A percentile compares a stretch with the other conserved stretches of the same genome.
phyloP scores from a whole-genome alignment of 257 asterid genomes.

The Solanum rostratum region DNA sequence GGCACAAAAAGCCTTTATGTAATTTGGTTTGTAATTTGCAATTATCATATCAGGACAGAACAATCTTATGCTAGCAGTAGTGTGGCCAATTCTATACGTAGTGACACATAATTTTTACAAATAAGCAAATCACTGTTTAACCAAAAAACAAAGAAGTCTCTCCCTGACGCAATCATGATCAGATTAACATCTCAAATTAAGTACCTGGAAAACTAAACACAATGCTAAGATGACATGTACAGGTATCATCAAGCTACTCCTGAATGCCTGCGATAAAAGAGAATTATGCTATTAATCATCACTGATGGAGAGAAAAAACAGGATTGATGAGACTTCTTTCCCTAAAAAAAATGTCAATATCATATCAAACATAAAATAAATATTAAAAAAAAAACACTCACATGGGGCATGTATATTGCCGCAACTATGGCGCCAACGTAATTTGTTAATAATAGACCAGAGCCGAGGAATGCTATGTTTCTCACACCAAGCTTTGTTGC shows the following conservation, averaged over 20 bases:
- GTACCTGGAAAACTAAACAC: conserved; percentile 71
- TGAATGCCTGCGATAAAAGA: conserved; percentile 59
- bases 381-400: conserved; percentile 11
- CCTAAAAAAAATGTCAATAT: background rate
- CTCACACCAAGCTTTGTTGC: conserved; percentile 97
- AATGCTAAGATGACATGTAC: conserved; percentile 60
- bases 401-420: conserved; percentile 88
- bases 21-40: no score
- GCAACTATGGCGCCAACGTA: conserved; percentile 70
- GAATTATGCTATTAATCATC: background rate
- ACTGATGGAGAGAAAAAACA: background rate
- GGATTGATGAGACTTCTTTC: background rate
- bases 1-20: no score
- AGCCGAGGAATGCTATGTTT: conserved; percentile 82
- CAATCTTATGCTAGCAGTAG: no score
- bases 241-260: conserved; percentile 73
- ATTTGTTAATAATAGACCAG: conserved; percentile 72
- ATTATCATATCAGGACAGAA: no score
- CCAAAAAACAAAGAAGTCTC: background rate
- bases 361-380: background rate
- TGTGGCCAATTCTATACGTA: no score
- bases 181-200: background rate
- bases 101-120: no score
- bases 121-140: no score
- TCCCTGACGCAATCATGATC: background rate